A percentile compares a stretch with the other conserved stretches of the same genome.
phyloP scores from a whole-genome alignment of 352 stramenopile species.

The Pythium sukuiense region DNA sequence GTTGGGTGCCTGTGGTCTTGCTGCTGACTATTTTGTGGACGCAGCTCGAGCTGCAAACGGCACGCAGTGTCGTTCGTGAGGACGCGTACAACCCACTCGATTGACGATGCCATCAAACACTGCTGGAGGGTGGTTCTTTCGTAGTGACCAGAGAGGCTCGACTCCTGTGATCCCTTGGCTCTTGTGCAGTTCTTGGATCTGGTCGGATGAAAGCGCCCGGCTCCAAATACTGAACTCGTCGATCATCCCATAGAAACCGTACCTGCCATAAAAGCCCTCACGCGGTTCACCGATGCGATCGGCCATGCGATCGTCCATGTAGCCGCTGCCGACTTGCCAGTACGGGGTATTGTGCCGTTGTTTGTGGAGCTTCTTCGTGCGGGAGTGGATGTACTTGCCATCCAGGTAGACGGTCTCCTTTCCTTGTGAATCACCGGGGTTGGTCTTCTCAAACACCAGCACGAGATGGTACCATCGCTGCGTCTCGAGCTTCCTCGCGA shows the following conservation, averaged over 20 bases:
- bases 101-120: background rate
- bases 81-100: background rate
- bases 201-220: background rate
- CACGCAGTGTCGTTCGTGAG: background rate
- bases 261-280: conserved; percentile 55
- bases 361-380: conserved; percentile 29
- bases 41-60: background rate
- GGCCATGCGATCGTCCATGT: conserved; percentile 38
- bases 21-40: too few relatives aligned
- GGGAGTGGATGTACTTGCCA: conserved; percentile 38
- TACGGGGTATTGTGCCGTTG: conserved; percentile 35
- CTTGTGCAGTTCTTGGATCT: background rate
- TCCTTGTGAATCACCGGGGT: conserved; percentile 18
- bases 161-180: background rate
- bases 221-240: conserved; percentile 48
- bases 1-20: too few relatives aligned
- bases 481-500: background rate
- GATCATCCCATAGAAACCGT: conserved; percentile 57
- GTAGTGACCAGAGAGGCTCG: background rate
- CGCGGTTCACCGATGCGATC: conserved; percentile 29
- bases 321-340: conserved; percentile 50
- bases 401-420: conserved; percentile 43
- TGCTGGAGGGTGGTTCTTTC: background rate
- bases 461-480: conserved; percentile 66
- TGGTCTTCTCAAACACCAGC: conserved; percentile 37